Conservation (phyloP, 2,329 filamentous ascomycete species). For the Emmonsiellopsis sp. region DNA sequence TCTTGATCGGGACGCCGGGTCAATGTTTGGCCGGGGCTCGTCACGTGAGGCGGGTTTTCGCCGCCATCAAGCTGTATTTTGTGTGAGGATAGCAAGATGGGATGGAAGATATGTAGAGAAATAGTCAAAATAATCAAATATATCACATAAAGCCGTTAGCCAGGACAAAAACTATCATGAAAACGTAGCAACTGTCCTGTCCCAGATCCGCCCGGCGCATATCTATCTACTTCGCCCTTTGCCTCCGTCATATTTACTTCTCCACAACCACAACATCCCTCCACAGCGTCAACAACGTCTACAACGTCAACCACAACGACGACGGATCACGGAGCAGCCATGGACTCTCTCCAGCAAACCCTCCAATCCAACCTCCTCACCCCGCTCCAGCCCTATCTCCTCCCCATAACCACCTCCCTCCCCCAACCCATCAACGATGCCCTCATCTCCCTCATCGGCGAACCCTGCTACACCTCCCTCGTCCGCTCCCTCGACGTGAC, state of each 20-base stretch:
- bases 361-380: slow-evolving; percentile 31
- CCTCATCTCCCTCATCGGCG: slow-evolving; percentile 70
- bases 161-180: too few species aligned
- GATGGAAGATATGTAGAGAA: too few species aligned
- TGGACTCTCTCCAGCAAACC: slow-evolving; percentile 35
- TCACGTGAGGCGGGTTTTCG: not conserved
- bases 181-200: too few species aligned
- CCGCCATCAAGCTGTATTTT: not conserved
- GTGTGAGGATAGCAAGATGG: too few species aligned
- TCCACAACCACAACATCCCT: not conserved
- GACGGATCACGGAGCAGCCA: slow-evolving; percentile 13
- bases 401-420: slow-evolving; percentile 62
- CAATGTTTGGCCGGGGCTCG: not conserved
- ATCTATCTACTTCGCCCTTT: not conserved
- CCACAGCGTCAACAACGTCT: not conserved
- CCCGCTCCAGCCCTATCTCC: slow-evolving; percentile 42
- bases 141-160: too few species aligned
- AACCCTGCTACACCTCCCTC: slow-evolving; percentile 74
- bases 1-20: not conserved
- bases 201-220: not conserved
- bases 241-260: not conserved
- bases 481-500: slow-evolving; percentile 72
- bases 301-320: not conserved
- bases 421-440: slow-evolving; percentile 66
- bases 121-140: too few species aligned